Evolutionary conservation across 2,329 filamentous ascomycete genomes (phyloP).

Genomic region (Spiromastix sp.): DNA sequence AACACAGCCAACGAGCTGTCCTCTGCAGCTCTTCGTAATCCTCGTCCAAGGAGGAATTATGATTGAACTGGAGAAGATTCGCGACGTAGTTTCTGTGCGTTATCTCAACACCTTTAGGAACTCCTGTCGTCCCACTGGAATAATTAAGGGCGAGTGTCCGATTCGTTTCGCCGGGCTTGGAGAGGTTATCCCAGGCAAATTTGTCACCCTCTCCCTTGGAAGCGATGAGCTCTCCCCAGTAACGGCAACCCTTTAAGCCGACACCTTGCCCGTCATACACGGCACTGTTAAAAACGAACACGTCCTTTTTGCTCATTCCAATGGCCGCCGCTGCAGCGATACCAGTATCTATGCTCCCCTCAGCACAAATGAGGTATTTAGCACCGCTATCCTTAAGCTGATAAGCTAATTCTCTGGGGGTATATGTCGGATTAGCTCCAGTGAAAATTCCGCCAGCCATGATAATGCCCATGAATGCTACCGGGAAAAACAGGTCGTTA

Average conservation of each 20-base stretch:
- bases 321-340: slow-evolving; percentile 53
- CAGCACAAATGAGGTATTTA: slow-evolving; percentile 55
- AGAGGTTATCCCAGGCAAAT: slow-evolving; percentile 52
- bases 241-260: slow-evolving; percentile 35
- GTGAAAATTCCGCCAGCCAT: slow-evolving; percentile 74
- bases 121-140: slow-evolving; percentile 61
- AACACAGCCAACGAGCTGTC: slow-evolving; percentile 46
- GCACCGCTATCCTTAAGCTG: slow-evolving; percentile 65
- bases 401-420: slow-evolving; percentile 61
- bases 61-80: slow-evolving; percentile 54
- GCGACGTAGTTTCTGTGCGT: slow-evolving; percentile 67
- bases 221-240: slow-evolving; percentile 56
- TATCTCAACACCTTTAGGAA: slow-evolving; percentile 76
- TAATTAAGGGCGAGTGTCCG: slow-evolving; percentile 66
- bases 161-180: slow-evolving; percentile 13
- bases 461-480: slow-evolving; percentile 59
- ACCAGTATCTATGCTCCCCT: slow-evolving; percentile 49
- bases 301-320: slow-evolving; percentile 42
- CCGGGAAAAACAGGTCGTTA: slow-evolving; percentile 64
- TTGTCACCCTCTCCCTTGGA: slow-evolving; percentile 39
- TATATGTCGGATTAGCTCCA: slow-evolving; percentile 61
- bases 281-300: slow-evolving; percentile 58
- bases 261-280: slow-evolving; percentile 34
- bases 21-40: slow-evolving; percentile 37
- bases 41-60: slow-evolving; percentile 36